phyloP scores from a whole-genome alignment of 495 filamentous ascomycete genomes.

The Antarctomyces pellizariae region DNA sequence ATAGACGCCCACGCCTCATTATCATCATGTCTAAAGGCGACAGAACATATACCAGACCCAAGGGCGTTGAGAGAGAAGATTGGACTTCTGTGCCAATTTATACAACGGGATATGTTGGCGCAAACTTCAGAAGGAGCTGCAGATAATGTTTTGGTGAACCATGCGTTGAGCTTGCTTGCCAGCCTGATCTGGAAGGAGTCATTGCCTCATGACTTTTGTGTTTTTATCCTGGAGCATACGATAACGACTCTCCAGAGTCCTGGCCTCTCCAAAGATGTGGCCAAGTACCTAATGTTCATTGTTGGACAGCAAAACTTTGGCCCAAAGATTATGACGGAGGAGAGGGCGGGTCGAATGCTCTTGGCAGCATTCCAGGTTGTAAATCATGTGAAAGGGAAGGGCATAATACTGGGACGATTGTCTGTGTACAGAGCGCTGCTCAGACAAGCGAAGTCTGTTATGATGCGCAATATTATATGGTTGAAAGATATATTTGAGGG shows the following conservation, averaged over 20 bases:
- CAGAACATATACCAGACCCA: conserved; percentile 48
- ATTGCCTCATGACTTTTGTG: conserved; percentile 50
- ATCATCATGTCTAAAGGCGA: conserved; percentile 48
- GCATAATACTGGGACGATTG: conserved; percentile 48
- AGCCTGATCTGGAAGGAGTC: conserved; percentile 45
- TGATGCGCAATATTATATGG: conserved; percentile 48
- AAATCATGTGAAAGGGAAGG: conserved; percentile 50
- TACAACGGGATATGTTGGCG: conserved; percentile 49
- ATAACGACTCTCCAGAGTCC: conserved; percentile 40
- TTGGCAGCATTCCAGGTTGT: conserved; percentile 44
- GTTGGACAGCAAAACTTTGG: conserved; percentile 58
- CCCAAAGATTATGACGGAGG: conserved; percentile 42
- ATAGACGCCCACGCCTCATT: conserved; percentile 76
- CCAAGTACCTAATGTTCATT: conserved; percentile 53
- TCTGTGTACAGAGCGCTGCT: conserved; percentile 54
- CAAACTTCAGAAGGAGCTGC: conserved; percentile 23
- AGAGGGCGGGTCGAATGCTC: conserved; percentile 42
- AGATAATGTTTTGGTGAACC: conserved; percentile 42
- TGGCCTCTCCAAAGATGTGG: conserved; percentile 48
- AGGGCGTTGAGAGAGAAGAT: conserved; percentile 54
- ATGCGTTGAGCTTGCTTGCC: conserved; percentile 50
- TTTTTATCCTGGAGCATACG: conserved; percentile 57
- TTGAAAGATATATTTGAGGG: conserved; percentile 58
- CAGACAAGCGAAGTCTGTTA: conserved; percentile 36
- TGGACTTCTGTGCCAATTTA: conserved; percentile 45